Evolutionary conservation across 352 stramenopile species (phyloP).

Genomic region (Phytopythium delawarense): DNA sequence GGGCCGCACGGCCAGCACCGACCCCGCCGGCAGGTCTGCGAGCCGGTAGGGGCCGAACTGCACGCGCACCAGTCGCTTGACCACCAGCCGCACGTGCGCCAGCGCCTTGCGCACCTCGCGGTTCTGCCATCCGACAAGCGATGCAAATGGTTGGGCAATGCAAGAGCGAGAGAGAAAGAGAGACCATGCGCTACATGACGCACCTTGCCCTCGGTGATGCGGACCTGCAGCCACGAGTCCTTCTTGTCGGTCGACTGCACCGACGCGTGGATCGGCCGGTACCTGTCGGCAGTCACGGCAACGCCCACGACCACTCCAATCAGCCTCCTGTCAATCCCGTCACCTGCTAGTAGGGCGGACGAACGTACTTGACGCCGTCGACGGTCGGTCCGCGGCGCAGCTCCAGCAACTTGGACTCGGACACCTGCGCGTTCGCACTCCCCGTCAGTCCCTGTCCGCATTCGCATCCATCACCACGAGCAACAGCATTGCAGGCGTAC

Average conservation of each 20-base stretch:
- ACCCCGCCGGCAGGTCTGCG: slow-evolving; percentile 63
- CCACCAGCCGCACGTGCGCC: slow-evolving; percentile 77
- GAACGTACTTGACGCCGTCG: slow-evolving; percentile 69
- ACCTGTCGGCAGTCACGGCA: slow-evolving; percentile 15
- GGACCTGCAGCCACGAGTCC: slow-evolving; percentile 87
- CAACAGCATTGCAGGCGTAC: slow-evolving; percentile 9
- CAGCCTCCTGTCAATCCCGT: neutral
- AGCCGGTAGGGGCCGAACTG: slow-evolving; percentile 89
- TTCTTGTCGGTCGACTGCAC: slow-evolving; percentile 83
- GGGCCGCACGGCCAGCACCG: slow-evolving; percentile 68
- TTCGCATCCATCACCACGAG: neutral
- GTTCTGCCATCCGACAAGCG: slow-evolving; percentile 50
- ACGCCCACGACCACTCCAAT: neutral
- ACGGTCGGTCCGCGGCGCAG: slow-evolving; percentile 74
- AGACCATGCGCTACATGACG: neutral
- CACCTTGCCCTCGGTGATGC: slow-evolving; percentile 85
- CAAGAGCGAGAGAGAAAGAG: neutral
- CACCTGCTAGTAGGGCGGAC: neutral
- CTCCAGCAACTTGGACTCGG: slow-evolving; percentile 76
- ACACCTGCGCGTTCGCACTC: slow-evolving; percentile 25
- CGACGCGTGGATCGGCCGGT: slow-evolving; percentile 63
- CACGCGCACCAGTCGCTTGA: slow-evolving; percentile 87
- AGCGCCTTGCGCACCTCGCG: slow-evolving; percentile 88
- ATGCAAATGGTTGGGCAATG: neutral
- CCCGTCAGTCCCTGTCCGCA: neutral